These are phyloP conservation scores for Cryptosporidium tyzzeri DNA, from an alignment of 169 alveolate genomes.

Conservation along the genomic window DNA sequence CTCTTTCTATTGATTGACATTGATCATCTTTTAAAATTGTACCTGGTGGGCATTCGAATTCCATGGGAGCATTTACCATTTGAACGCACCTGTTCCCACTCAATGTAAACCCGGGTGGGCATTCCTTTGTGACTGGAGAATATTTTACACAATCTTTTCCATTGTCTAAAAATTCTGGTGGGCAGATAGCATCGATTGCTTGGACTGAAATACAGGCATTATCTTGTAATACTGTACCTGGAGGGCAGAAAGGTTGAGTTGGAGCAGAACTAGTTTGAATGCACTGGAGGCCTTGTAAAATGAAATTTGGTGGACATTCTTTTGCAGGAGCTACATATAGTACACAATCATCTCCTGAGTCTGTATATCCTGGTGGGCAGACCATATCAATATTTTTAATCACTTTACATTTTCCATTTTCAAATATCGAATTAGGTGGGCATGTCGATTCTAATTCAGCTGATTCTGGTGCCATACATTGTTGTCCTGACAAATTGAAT, in stretches of 20 bases:
- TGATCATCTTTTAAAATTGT: constrained; percentile 69
- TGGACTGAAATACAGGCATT: constrained; percentile 72
- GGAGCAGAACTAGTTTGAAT: constrained; percentile 68
- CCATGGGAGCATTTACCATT: constrained; percentile 58
- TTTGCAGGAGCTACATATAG: constrained; percentile 75
- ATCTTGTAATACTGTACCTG: constrained; percentile 68
- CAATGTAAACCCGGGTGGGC: constrained; percentile 74
- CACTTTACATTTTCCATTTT: constrained; percentile 71
- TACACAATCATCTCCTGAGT: constrained; percentile 76
- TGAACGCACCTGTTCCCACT: constrained; percentile 66
- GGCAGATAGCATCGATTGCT: constrained; percentile 73
- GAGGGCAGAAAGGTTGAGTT: constrained; percentile 73
- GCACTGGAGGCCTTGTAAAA: constrained; percentile 71
- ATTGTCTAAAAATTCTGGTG: constrained; percentile 72
- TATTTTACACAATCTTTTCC: constrained; percentile 74
- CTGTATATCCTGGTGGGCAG: constrained; percentile 76
- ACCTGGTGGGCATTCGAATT: constrained; percentile 74
- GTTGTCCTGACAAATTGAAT: constrained; percentile 70
- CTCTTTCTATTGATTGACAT: constrained; percentile 73
- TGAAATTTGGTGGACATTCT: constrained; percentile 71
- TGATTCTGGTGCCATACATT: constrained; percentile 75
- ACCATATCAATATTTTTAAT: constrained; percentile 74
- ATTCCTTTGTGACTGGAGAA: constrained; percentile 72
- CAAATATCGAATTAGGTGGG: constrained; percentile 64
- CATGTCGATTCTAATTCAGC: constrained; percentile 69